Evolutionary conservation across 257 asterid genomes (phyloP).

Genomic region (Solanum sejunctum): DNA sequence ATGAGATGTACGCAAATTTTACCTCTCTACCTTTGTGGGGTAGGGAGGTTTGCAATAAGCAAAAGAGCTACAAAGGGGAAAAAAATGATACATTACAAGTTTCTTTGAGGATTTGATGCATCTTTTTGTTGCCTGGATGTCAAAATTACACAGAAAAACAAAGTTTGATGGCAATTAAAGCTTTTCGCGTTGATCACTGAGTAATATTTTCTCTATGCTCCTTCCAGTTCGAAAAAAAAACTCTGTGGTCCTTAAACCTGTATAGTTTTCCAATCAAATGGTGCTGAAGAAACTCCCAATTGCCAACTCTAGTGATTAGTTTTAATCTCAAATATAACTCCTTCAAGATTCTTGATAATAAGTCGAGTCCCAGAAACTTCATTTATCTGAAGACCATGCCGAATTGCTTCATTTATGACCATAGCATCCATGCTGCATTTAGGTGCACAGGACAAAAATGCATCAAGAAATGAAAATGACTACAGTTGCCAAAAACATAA

Average conservation of each 20-base stretch:
- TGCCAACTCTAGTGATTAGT: background rate
- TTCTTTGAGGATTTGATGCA: background rate
- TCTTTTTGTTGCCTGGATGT: background rate
- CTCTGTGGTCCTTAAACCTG: background rate
- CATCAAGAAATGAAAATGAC: background rate
- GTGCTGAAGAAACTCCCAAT: background rate
- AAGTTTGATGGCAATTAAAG: background rate
- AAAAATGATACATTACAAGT: background rate
- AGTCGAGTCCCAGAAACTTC: slow-evolving; percentile 69
- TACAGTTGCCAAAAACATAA: background rate
- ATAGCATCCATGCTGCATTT: slow-evolving; percentile 59
- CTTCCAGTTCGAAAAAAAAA: background rate
- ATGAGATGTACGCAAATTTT: background rate
- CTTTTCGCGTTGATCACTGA: background rate
- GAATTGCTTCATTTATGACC: slow-evolving; percentile 59
- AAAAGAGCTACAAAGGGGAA: background rate
- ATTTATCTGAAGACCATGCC: slow-evolving; percentile 47
- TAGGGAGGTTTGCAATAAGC: background rate
- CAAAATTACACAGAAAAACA: background rate
- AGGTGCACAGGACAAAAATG: background rate
- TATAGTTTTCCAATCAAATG: background rate
- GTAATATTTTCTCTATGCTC: background rate
- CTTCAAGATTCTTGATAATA: slow-evolving; percentile 47
- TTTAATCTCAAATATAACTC: slow-evolving; percentile 51
- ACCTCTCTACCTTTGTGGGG: background rate